Base-by-base conservation (phyloP, 306 rosid genomes). In the Cicer chorassanicum region DNA sequence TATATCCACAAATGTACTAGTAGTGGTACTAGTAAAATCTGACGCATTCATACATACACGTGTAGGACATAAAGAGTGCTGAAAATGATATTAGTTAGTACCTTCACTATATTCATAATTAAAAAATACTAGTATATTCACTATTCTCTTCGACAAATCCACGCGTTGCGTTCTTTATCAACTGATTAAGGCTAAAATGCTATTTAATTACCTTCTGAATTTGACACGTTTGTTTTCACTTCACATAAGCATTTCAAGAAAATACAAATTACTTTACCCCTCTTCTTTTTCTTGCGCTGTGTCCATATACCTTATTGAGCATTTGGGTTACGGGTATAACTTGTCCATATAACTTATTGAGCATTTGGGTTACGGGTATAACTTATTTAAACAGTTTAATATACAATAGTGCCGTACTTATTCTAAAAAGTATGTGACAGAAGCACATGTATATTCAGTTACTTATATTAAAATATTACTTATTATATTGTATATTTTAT, bases 141-240 rank as follows among this genome's bases (percentile, higher is more conserved):
- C 44, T 34, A 60, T 13, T 29, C 11, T 59, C 9, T 55, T 55
- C 40, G 24, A 9, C 63, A 56, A 24, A 24, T 24, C 48, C 61
- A 46, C 69, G 29, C 18, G 57, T 81, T 76, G 50, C 78, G 65
- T 76, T 64, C 40, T 15, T 41, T 29, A 16, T 6, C 10, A 72
- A 48, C 29, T 82, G 82, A 82, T 57, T 49, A 46, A 12, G 79
- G 77, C 75, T 77, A 40, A 41, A 62, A 39, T 41, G 0, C 21
- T 82, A 65, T 41, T 57, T 29, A 77, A 82, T 42, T 34, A 39
- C 9, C 2, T 6, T 55, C 45, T 56, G 73, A 43, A 64, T 64
- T 64, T 41, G 49, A 41, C 55, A 24, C 40, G 29, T 4, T 57
- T 57, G 40, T 11, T 57, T 57, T 24, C 9, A 10, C 40, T 24